Evolutionary conservation across 1,284 basidiomycete species (phyloP), one percentile per base, ranked within the genome.

Genomic region (Ganoderma resinaceum): DNA sequence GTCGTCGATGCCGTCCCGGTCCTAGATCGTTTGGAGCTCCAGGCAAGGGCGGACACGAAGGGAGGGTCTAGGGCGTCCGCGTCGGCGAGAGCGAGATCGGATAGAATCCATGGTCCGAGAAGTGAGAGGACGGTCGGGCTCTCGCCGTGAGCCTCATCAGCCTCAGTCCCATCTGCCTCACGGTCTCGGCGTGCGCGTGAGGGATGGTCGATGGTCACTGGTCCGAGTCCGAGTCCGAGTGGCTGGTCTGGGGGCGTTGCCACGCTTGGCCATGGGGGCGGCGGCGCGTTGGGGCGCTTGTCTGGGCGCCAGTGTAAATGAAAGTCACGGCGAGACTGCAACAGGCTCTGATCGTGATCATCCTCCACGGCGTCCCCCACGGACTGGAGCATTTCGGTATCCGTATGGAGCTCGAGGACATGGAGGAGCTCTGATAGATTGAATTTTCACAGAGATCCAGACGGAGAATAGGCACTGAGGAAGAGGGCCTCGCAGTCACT

Each of bases 391-490:
- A 37, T 58, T 33, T 9, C 55, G 33, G 55, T 58, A 58, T 35
- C 55, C 35, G 35, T 20, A 58, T 31, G 55, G 14, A 55, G n/a
- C n/a, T n/a, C n/a, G n/a, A n/a, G 31, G 14, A 16, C 53, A 55
- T 55, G 53, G 53, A 58, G 20, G 37, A 58, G 33, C 55, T 57
- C 55, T 58, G 55, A 58, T 58, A 23, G 23, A 26, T 49, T 49
- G 3, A 14, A 26, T 26, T 37, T 37, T 23, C 55, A 37, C 33
- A 58, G 31, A 16, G 55, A 57, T 57, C 31, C 33, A 35, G 35
- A 35, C 52, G 16, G 33, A 55, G 52, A 18, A 23, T 16, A 20
- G 31, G 52, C 18, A 52, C 7, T 18, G 29, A 26, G 42, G 42
- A 43, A 43, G 18, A 43, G 49, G 23, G n/a, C 9, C n/a, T 23